Evolutionary conservation across 306 rosid species (phyloP).

Genomic region (Neltuma alba): DNA sequence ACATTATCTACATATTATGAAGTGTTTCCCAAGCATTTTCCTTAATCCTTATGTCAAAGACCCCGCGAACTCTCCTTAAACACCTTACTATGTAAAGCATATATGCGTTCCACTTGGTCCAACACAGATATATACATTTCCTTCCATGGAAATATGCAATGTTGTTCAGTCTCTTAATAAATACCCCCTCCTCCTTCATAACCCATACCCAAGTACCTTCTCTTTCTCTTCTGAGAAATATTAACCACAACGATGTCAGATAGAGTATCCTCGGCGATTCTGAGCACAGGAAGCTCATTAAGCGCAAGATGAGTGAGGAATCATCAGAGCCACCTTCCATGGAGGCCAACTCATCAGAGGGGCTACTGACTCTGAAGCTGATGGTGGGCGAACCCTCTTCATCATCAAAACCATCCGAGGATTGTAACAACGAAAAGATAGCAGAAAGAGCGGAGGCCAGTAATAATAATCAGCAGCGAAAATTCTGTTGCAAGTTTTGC

Average conservation of each 20-base stretch:
- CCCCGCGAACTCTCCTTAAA: neutral
- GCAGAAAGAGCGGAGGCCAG: neutral
- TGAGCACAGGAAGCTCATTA: neutral
- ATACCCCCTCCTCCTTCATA: neutral
- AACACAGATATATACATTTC: neutral
- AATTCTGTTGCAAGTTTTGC: neutral
- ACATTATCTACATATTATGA: neutral
- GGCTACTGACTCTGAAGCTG: neutral
- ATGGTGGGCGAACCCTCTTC: neutral
- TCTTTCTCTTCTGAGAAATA: neutral
- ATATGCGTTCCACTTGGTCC: neutral
- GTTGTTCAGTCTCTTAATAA: neutral
- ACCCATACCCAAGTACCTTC: neutral
- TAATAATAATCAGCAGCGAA: neutral
- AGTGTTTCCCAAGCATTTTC: neutral
- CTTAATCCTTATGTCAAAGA: neutral
- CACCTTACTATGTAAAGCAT: neutral
- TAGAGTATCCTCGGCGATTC: neutral
- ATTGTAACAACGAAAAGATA: neutral
- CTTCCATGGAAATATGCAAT: conserved; percentile 9
- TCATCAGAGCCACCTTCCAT: neutral
- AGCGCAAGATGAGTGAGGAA: conserved; percentile 6
- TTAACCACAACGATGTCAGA: conserved; percentile 6
- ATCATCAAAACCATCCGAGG: neutral
- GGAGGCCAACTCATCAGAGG: neutral